Conservation (phyloP, 2,329 filamentous ascomycete species). For the Scedosporium minutisporum region DNA sequence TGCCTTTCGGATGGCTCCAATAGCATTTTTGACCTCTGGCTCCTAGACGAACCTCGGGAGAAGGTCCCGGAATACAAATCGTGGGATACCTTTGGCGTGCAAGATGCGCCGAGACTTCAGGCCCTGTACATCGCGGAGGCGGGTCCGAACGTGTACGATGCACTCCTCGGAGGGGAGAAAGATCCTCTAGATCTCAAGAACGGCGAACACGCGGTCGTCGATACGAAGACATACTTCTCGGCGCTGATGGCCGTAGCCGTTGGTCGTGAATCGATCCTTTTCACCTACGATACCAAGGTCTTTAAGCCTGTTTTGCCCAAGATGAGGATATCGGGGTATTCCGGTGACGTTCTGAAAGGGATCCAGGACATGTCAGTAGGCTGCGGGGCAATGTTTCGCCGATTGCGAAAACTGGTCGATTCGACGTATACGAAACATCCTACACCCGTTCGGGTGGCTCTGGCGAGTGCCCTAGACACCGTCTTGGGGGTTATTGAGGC, state of each 20-base stretch:
- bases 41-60: slow-evolving; percentile 22
- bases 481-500: slow-evolving; percentile 39
- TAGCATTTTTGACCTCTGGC: slow-evolving; percentile 35
- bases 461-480: slow-evolving; percentile 39
- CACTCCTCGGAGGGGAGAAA: slow-evolving; percentile 35
- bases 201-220: slow-evolving; percentile 30
- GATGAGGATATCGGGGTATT: slow-evolving; percentile 47
- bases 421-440: slow-evolving; percentile 32
- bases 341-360: slow-evolving; percentile 36
- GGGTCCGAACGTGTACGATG: slow-evolving; percentile 56
- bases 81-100: slow-evolving; percentile 57
- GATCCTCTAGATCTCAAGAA: slow-evolving; percentile 31
- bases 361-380: slow-evolving; percentile 36
- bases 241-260: slow-evolving; percentile 58
- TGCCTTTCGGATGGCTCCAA: slow-evolving; percentile 12
- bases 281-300: slow-evolving; percentile 44
- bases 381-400: slow-evolving; percentile 36
- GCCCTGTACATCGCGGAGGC: slow-evolving; percentile 59
- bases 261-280: slow-evolving; percentile 64
- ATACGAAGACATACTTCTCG: slow-evolving; percentile 37
- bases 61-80: slow-evolving; percentile 41
- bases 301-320: slow-evolving; percentile 41
- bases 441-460: slow-evolving; percentile 38
- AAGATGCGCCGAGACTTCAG: slow-evolving; percentile 27
- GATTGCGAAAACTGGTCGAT: slow-evolving; percentile 37